A percentile compares a stretch with the other conserved stretches of the same genome.
phyloP scores from a whole-genome alignment of 2,329 filamentous ascomycete species.

The Botrytis galanthina region DNA sequence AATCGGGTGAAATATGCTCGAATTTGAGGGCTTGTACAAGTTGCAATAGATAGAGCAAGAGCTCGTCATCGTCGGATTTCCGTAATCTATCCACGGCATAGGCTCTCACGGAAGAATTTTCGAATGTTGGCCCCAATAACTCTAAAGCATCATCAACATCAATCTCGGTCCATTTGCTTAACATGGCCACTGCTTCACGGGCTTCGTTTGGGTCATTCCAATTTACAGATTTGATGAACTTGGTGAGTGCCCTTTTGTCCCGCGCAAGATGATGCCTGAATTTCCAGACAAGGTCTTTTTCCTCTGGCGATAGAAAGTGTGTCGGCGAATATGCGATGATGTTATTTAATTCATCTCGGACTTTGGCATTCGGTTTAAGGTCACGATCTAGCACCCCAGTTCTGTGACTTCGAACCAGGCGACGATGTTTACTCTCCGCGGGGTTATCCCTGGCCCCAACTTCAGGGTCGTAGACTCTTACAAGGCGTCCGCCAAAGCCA shows the following conservation, averaged over 20 bases:
- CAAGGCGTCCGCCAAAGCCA: conserved; percentile 58
- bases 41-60: conserved; percentile 87
- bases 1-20: conserved; percentile 68
- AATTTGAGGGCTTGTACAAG: conserved; percentile 96
- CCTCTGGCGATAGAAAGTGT: conserved; percentile 80
- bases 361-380: conserved; percentile 92
- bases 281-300: conserved; percentile 96
- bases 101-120: conserved; percentile 81
- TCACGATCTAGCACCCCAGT: conserved; percentile 95
- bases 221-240: conserved; percentile 96
- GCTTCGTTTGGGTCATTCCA: conserved; percentile 86
- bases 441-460: conserved; percentile 87
- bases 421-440: conserved; percentile 89
- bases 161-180: conserved; percentile 93
- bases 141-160: conserved; percentile 96
- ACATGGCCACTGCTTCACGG: conserved; percentile 82
- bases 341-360: conserved; percentile 86
- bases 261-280: conserved; percentile 92
- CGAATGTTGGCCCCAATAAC: conserved; percentile 86
- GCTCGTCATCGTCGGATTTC: conserved; percentile 88
- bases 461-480: conserved; percentile 91
- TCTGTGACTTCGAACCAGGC: conserved; percentile 82
- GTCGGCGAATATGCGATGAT: conserved; percentile 93
- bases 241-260: conserved; percentile 89
- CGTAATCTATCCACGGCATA: conserved; percentile 91